These are phyloP conservation scores for Diplocarpon rosae DNA, from an alignment of 2,329 filamentous ascomycete species.

Conservation along the genomic window DNA sequence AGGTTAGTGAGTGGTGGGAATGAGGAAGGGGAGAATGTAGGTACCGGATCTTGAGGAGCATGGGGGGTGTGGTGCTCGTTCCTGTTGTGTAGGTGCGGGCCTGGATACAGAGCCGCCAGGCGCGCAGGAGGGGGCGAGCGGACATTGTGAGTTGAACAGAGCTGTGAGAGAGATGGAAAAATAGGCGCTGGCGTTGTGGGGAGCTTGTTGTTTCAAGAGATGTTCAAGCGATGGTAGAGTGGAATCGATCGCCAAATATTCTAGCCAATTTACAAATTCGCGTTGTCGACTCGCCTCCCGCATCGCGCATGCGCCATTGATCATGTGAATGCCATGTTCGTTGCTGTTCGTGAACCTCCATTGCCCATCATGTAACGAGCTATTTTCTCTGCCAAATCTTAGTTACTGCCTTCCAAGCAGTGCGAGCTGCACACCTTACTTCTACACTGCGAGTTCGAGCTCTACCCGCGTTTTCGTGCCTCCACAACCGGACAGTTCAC, in stretches of 20 bases:
- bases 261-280: not conserved
- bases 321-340: not conserved
- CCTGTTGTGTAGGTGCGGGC: conserved; percentile 21
- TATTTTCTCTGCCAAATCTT: not conserved
- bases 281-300: not conserved
- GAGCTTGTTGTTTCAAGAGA: not conserved
- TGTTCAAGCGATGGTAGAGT: not conserved
- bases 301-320: not conserved
- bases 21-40: not conserved
- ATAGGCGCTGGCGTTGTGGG: not conserved
- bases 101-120: conserved; percentile 16
- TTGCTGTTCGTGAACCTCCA: not conserved
- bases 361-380: not conserved
- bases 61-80: conserved; percentile 23
- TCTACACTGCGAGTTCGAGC: not conserved
- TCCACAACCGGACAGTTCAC: not conserved
- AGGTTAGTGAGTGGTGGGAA: not conserved
- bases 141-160: conserved; percentile 10
- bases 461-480: not conserved
- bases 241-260: conserved; percentile 1
- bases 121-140: conserved; percentile 14
- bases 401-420: not conserved
- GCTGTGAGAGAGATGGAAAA: not conserved
- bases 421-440: not conserved
- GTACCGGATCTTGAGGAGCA: conserved; percentile 29